Evolutionary conservation across 2,329 filamentous ascomycete genomes (phyloP).

Genomic region (Cladosporium sp.): DNA sequence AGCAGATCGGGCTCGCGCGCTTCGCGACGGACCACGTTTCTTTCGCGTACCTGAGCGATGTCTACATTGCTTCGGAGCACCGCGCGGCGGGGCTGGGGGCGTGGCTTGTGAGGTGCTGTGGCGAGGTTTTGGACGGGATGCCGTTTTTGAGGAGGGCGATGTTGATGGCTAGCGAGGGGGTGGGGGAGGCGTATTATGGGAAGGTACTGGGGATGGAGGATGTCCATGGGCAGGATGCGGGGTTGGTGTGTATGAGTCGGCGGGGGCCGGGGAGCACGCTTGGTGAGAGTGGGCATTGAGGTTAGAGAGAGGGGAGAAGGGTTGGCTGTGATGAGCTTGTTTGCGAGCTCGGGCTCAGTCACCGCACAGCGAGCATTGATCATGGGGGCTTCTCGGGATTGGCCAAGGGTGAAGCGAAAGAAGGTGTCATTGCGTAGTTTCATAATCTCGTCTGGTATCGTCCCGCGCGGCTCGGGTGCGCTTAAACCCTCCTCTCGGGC

Average conservation of each 20-base stretch:
- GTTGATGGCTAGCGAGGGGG: slow-evolving; percentile 17
- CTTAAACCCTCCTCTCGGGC: slow-evolving; percentile 8
- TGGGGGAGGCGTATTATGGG: slow-evolving; percentile 19
- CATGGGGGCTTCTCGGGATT: too few species aligned
- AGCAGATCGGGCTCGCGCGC: slow-evolving; percentile 25
- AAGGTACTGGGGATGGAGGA: slow-evolving; percentile 18
- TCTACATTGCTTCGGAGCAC: slow-evolving; percentile 19
- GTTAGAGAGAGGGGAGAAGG: too few species aligned
- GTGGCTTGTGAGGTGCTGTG: slow-evolving; percentile 22
- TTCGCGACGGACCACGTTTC: slow-evolving; percentile 25
- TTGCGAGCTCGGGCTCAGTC: too few species aligned
- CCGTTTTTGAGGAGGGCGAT: slow-evolving; percentile 19
- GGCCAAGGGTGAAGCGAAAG: too few species aligned
- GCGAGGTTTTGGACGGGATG: slow-evolving; percentile 17
- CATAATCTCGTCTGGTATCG: too few species aligned
- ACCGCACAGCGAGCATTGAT: too few species aligned
- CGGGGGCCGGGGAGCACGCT: slow-evolving; percentile 3
- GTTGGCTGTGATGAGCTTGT: too few species aligned
- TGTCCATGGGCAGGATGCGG: slow-evolving; percentile 13
- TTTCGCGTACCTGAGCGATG: slow-evolving; percentile 23
- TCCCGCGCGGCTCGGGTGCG: too few species aligned
- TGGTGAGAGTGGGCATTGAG: background rate
- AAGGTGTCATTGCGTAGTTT: too few species aligned
- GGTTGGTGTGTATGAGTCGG: slow-evolving; percentile 14
- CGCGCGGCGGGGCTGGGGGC: slow-evolving; percentile 18